Base-by-base conservation (phyloP, 805 yeast species). In the Ascoidea rubescens region DNA sequence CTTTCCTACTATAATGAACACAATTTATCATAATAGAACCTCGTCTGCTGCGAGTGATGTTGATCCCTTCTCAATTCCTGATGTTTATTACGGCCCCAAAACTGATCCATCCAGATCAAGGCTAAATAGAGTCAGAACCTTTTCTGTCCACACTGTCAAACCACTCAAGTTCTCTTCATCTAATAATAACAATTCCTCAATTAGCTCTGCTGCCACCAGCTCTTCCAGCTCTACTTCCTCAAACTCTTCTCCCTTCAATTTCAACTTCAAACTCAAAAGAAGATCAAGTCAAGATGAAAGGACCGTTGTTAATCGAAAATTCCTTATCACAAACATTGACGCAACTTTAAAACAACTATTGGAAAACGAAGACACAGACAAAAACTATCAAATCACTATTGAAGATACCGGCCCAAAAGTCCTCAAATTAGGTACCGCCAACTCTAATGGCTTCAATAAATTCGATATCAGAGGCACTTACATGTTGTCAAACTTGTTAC, bases 361-460 rank as follows among this genome's bases (percentile, higher is more conserved):
- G 53, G 75, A 72, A 33, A 79, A 76, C 57, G 96, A 89, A 64
- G 96, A 89, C 63, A 88, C 96, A 2, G 96, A 90, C 66, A 72
- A 74, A 51, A 83, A 90, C 63, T 81, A 67, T 64, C 96, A 90
- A 65, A 89, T 86, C 62, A 86, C 95, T 5, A 80, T 86, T 49
- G 95, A 86, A 59, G 95, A 87, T 61, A 77, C 78, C 2, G 95
- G 95, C 1, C 93, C 95, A 4, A 86, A 86, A 62, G 87, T 82
- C n/a, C 68, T 86, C 54, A 76, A 78, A 58, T 70, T 87, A 12
- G 93, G 93, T 6, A 87, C 97, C 2, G 87, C 82, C 44, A 85
- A 86, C 62, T 87, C 96, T 4, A 79, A 81, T 60, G 97, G 96
- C 1, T 87, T 68, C 67, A 81, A 78, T 45, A 82, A 78, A 58